Conservation (phyloP, 2,329 filamentous ascomycete genomes). For the Coccinonectria pachysandricola region DNA sequence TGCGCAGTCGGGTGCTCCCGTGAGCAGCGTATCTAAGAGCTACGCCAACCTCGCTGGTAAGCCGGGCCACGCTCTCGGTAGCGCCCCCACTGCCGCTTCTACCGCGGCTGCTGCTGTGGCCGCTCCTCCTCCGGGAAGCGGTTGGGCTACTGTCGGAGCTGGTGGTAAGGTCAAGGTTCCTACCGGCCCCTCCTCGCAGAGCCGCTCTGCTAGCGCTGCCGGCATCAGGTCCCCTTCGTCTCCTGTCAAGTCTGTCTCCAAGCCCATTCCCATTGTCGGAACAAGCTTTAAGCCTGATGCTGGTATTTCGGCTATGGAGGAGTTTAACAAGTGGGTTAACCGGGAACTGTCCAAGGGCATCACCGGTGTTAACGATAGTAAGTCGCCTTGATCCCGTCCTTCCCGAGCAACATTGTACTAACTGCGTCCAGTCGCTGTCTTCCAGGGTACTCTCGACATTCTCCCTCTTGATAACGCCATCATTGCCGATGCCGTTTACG, state of each 20-base stretch:
- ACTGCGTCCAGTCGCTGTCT: constrained; percentile 57
- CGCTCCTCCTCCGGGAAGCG: constrained; percentile 34
- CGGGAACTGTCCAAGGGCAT: constrained; percentile 68
- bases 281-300: constrained; percentile 29
- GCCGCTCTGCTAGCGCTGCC: constrained; percentile 34
- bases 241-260: constrained; percentile 39
- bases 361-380: constrained; percentile 40
- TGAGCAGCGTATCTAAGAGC: constrained; percentile 62
- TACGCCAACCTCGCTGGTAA: constrained; percentile 94
- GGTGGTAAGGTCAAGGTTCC: constrained; percentile 83
- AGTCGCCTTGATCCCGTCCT: constrained; percentile 20
- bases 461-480: constrained; percentile 70
- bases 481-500: constrained; percentile 84
- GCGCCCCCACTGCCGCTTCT: constrained; percentile 29
- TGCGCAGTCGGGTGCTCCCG: constrained; percentile 36
- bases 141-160: constrained; percentile 93
- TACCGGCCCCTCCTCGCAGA: constrained; percentile 42
- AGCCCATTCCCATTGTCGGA: constrained; percentile 38
- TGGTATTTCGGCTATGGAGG: constrained; percentile 57
- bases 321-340: constrained; percentile 89
- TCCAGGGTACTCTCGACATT: constrained; percentile 64
- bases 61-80: constrained; percentile 31
- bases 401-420: constrained; percentile 16
- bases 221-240: constrained; percentile 34
- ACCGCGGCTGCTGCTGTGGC: constrained; percentile 26